These are phyloP conservation scores for Yamadazyma diddensiae DNA, from an alignment of 1,139 yeast species.

Conservation along the genomic window DNA sequence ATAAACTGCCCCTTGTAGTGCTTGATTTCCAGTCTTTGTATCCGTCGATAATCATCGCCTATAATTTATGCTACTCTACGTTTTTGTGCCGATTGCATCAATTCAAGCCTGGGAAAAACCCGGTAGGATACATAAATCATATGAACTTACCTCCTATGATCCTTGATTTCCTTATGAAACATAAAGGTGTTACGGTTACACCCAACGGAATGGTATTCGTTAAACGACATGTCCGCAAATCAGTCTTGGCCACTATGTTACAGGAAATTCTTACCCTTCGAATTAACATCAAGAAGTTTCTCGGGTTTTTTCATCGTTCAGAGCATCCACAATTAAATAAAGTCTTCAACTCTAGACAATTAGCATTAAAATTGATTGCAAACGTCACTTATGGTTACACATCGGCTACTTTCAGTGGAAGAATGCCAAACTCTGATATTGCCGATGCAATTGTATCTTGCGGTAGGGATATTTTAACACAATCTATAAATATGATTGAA, in stretches of 20 bases:
- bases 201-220: conserved; percentile 88
- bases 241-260: conserved; percentile 79
- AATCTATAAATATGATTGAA: conserved; percentile 71
- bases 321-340: conserved; percentile 37
- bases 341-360: conserved; percentile 71
- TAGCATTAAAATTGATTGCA: conserved; percentile 86
- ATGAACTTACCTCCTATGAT: conserved; percentile 56
- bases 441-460: conserved; percentile 94
- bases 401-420: conserved; percentile 89
- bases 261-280: conserved; percentile 79
- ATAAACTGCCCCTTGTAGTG: conserved; percentile 85
- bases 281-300: conserved; percentile 71
- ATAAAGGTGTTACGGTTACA: conserved; percentile 56
- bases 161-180: conserved; percentile 48
- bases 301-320: conserved; percentile 51
- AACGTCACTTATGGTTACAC: conserved; percentile 96
- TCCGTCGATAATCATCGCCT: conserved; percentile 90
- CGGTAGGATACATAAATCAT: conserved; percentile 37
- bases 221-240: conserved; percentile 61
- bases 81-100: conserved; percentile 67
- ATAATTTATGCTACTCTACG: conserved; percentile 89
- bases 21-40: conserved; percentile 91
- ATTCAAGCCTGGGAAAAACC: conserved; percentile 34
- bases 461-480: conserved; percentile 78
- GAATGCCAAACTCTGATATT: conserved; percentile 95